Evolutionary conservation across 208 protist genomes (phyloP), one percentile per base, ranked within the genome.

Genomic region (Endotrypanum monterogeii): DNA sequence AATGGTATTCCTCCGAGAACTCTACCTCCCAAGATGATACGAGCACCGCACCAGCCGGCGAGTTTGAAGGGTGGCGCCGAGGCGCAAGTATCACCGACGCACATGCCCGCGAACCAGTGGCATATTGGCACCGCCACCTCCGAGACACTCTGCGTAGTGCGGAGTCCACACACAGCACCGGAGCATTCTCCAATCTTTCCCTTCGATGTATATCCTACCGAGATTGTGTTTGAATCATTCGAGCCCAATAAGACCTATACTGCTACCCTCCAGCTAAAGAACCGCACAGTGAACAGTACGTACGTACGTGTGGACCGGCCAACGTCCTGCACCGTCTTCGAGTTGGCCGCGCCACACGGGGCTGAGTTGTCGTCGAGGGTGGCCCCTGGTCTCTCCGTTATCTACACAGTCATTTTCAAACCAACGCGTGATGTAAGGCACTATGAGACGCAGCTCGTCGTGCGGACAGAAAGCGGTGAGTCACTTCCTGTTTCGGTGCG

Each of bases 361-460:
- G 83, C 80, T 0, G 74, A 83, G 61, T 83, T 82, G 30, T 89
- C 90, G 2, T 85, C 85, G 63, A 96, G 96, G 77, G 90, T 98
- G 14, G 93, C 94, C 1, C 84, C 96, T 0, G 97, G 97, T 18
- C 93, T 99, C 37, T 87, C 95, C 18, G 83, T 98, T 8, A 75
- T 65, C 9, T 98, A 94, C 79, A 92, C 80, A 20, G 78, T 99
- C n/a, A 41, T 79, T 23, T 98, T 98, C 77, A 91, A 67, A 14
- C 89, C 95, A 0, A 88, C 93, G 12, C 91, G 93, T 67, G 62
- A 46, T 57, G 77, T 68, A 5, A 69, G 62, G 0, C 94, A 98
- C 81, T 98, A 98, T 86, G 68, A 52, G 48, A 88, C 80, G 35
- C 89, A 98, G 39, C 79, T 99, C 12, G 61, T 89, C 28, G 91